Percentiles rank a stretch among this genome's conserved stretches.
Evolutionary conservation across 2,329 filamentous ascomycete genomes (phyloP).

Genomic region (Cladorrhinum sp.): DNA sequence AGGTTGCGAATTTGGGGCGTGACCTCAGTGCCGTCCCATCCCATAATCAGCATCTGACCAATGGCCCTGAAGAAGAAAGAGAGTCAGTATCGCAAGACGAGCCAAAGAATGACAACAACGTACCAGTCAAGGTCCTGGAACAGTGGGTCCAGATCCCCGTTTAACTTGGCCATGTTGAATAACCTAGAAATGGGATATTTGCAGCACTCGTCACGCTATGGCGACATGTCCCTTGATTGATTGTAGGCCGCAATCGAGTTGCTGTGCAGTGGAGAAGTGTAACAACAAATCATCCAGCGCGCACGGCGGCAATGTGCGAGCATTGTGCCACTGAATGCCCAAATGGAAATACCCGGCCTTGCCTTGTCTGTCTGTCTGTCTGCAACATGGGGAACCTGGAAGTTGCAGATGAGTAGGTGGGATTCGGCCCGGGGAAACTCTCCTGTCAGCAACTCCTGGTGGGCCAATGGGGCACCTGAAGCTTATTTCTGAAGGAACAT

Average conservation of each 20-base stretch:
- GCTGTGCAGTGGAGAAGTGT: slow-evolving; percentile 9
- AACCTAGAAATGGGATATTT: too few species aligned
- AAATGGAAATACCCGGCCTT: neutral
- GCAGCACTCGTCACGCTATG: slow-evolving; percentile 17
- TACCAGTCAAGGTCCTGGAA: slow-evolving; percentile 78
- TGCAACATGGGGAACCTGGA: neutral
- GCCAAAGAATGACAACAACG: slow-evolving; percentile 32
- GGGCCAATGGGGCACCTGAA: neutral
- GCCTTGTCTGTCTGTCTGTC: neutral
- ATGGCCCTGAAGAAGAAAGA: slow-evolving; percentile 51
- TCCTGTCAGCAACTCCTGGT: neutral
- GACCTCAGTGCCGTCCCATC: slow-evolving; percentile 80
- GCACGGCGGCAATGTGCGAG: neutral
- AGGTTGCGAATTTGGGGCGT: slow-evolving; percentile 78
- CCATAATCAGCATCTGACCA: slow-evolving; percentile 78
- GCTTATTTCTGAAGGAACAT: neutral
- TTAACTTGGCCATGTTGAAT: slow-evolving; percentile 38
- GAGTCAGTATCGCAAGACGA: slow-evolving; percentile 2
- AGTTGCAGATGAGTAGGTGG: neutral
- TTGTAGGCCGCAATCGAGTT: neutral
- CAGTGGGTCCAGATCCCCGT: slow-evolving; percentile 56
- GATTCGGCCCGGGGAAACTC: neutral
- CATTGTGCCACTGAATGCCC: neutral
- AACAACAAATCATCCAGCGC: slow-evolving; percentile 6
- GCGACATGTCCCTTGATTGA: slow-evolving; percentile 16